Percentiles rank a stretch among this genome's conserved stretches.
Conservation (phyloP, 305 asterid genomes). For the Fraxinus ornus region DNA sequence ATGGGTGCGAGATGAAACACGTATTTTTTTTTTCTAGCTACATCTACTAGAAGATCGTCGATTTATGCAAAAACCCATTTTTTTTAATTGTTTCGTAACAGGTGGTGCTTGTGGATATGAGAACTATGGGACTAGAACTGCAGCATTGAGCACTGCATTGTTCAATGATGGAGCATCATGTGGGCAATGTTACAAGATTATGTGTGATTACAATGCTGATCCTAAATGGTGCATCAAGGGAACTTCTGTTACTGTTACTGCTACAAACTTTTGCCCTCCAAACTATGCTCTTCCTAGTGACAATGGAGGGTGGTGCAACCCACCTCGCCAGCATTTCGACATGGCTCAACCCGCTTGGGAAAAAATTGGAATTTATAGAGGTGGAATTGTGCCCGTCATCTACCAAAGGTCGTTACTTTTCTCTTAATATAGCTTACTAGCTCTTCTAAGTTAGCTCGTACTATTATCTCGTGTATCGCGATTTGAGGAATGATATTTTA, state of each 20-base stretch:
- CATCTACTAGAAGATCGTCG: neutral
- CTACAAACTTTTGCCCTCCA: constrained; percentile 73
- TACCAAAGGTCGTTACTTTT: constrained; percentile 47
- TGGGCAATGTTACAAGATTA: constrained; percentile 58
- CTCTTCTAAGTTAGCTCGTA: neutral
- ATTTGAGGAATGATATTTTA: neutral
- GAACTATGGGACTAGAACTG: constrained; percentile 57
- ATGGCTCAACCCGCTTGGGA: constrained; percentile 73
- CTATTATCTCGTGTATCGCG: neutral
- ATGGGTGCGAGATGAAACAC: constrained; percentile 54
- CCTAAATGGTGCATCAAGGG: constrained; percentile 53
- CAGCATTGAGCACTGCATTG: constrained; percentile 68
- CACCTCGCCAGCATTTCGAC: constrained; percentile 73
- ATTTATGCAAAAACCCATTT: neutral
- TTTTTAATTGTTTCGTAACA: neutral
- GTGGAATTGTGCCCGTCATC: constrained; percentile 65
- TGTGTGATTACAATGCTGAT: constrained; percentile 42
- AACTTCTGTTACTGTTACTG: constrained; percentile 50
- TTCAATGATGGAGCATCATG: constrained; percentile 59
- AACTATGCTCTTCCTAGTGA: constrained; percentile 50
- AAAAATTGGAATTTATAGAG: constrained; percentile 55
- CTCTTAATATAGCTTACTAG: neutral
- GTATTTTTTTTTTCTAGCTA: neutral
- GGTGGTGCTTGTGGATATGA: constrained; percentile 77
- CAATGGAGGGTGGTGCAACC: constrained; percentile 83